Conservation (phyloP, 2,329 filamentous ascomycete genomes). For the Blastomyces emzantsi region DNA sequence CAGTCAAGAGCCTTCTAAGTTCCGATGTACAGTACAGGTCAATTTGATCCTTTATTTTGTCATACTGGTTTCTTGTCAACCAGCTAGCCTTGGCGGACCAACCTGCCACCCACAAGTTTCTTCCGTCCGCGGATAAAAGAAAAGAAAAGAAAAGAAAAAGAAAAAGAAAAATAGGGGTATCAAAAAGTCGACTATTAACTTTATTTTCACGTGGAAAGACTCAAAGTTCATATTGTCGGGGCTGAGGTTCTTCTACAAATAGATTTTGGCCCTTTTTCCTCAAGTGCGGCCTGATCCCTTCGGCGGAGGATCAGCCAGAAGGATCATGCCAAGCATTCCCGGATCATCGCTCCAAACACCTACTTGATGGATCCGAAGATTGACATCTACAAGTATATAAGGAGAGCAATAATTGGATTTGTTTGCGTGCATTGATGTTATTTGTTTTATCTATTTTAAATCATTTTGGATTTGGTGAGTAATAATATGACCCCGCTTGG, state of each 20-base stretch:
- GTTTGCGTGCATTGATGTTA: neutral
- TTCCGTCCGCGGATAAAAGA: neutral
- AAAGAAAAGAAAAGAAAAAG: too few species aligned
- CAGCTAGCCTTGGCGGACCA: neutral
- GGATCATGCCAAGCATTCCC: neutral
- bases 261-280: neutral
- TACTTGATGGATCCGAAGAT: neutral
- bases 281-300: neutral
- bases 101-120: neutral
- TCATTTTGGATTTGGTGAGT: neutral
- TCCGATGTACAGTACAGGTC: too few species aligned
- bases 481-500: neutral
- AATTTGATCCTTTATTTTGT: too few species aligned
- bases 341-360: neutral
- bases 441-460: neutral
- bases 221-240: neutral
- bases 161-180: neutral
- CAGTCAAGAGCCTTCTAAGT: too few species aligned
- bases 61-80: too few species aligned
- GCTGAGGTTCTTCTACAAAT: neutral
- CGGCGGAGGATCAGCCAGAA: neutral
- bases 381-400: neutral
- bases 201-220: neutral
- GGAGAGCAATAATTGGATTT: neutral
- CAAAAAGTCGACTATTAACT: neutral